phyloP scores from a whole-genome alignment of 805 yeast species.

The Kurtzmaniella cleridarum region DNA sequence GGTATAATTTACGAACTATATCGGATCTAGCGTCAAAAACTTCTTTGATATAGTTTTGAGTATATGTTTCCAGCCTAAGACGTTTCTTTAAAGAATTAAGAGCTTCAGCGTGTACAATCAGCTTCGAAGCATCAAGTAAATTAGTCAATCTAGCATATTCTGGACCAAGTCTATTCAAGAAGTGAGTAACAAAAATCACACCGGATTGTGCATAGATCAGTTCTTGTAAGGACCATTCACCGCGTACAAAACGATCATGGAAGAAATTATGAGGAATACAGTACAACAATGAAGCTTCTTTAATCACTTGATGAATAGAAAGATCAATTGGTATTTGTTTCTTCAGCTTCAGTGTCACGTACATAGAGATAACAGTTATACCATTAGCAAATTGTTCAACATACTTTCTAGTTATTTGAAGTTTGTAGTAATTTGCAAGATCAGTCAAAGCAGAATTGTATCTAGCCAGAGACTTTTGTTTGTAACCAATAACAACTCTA shows the following conservation, averaged over 20 bases:
- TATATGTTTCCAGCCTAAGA: conserved; percentile 87
- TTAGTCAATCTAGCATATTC: conserved; percentile 70
- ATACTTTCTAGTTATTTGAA: conserved; percentile 81
- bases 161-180: conserved; percentile 88
- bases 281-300: conserved; percentile 89
- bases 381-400: conserved; percentile 93
- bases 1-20: conserved; percentile 75
- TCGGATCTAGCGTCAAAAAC: conserved; percentile 66
- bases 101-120: conserved; percentile 67
- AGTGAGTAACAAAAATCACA: conserved; percentile 87
- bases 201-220: conserved; percentile 92
- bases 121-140: conserved; percentile 57
- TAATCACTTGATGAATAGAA: conserved; percentile 82
- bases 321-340: conserved; percentile 54
- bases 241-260: conserved; percentile 63
- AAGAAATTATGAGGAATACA: conserved; percentile 86
- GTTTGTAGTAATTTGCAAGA: conserved; percentile 82
- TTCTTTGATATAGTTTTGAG: conserved; percentile 76
- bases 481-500: conserved; percentile 83
- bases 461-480: conserved; percentile 76
- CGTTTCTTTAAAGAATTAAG: conserved; percentile 79
- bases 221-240: conserved; percentile 88
- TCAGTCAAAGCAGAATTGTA: conserved; percentile 84
- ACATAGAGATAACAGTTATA: conserved; percentile 78
- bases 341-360: conserved; percentile 60